Conservation (phyloP, 495 filamentous ascomycete species). For the Lophiostoma macrostomum region DNA sequence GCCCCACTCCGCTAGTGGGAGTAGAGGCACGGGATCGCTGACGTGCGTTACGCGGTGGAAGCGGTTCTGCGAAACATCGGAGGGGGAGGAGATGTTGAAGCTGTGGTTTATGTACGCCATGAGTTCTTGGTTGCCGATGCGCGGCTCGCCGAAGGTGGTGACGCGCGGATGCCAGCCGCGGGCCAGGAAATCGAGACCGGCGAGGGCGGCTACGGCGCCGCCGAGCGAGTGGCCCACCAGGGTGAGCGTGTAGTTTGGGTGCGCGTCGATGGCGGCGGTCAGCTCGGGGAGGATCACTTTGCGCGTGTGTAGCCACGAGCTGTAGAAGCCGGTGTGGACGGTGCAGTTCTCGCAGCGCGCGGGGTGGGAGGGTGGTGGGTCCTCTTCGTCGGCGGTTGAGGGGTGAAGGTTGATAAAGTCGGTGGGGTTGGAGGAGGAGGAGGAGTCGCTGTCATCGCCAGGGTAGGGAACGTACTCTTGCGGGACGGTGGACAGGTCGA, state of each 20-base stretch:
- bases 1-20: slow-evolving; percentile 84
- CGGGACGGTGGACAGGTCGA: slow-evolving; percentile 81
- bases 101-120: slow-evolving; percentile 62
- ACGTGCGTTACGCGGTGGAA: slow-evolving; percentile 83
- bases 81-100: slow-evolving; percentile 53
- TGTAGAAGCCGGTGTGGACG: slow-evolving; percentile 86
- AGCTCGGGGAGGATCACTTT: slow-evolving; percentile 60
- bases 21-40: slow-evolving; percentile 82
- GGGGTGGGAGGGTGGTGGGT: slow-evolving; percentile 25
- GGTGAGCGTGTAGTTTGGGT: slow-evolving; percentile 69
- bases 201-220: slow-evolving; percentile 86
- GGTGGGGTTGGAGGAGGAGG: slow-evolving; percentile 34
- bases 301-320: slow-evolving; percentile 74
- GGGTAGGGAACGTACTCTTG: slow-evolving; percentile 90
- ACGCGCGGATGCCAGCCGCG: slow-evolving; percentile 69
- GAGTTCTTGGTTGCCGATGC: slow-evolving; percentile 73
- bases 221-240: slow-evolving; percentile 90
- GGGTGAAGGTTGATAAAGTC: not conserved
- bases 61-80: slow-evolving; percentile 25
- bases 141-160: slow-evolving; percentile 92
- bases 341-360: slow-evolving; percentile 72
- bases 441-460: slow-evolving; percentile 46
- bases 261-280: slow-evolving; percentile 47
- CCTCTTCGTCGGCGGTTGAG: not conserved
- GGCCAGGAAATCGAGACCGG: slow-evolving; percentile 69